Conservation (phyloP, 140 eudicot genomes). For the Cichorium intybus region DNA sequence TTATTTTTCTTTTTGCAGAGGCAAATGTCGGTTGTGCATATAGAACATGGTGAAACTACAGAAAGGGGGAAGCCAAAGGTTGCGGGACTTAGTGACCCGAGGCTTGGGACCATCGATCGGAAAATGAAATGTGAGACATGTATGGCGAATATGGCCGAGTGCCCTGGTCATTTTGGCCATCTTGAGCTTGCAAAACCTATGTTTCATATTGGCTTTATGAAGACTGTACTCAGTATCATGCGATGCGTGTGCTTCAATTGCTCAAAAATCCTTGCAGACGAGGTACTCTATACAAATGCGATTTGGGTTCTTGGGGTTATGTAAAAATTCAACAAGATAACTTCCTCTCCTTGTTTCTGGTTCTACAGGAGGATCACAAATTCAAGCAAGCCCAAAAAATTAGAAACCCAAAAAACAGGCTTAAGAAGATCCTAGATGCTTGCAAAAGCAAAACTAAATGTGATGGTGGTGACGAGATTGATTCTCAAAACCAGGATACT, state of each 20-base stretch:
- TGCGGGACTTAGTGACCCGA: slow-evolving; percentile 83
- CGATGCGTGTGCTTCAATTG: slow-evolving; percentile 98
- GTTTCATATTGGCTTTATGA: slow-evolving; percentile 92
- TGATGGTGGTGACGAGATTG: slow-evolving; percentile 96
- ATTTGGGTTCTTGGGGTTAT: slow-evolving; percentile 5
- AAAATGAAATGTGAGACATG: slow-evolving; percentile 96
- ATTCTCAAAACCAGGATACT: slow-evolving; percentile 69
- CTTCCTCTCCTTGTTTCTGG: background rate
- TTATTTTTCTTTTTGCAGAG: slow-evolving; percentile 51
- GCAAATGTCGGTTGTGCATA: slow-evolving; percentile 93
- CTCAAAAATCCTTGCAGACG: slow-evolving; percentile 83
- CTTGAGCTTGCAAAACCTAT: slow-evolving; percentile 97
- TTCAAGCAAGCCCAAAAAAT: slow-evolving; percentile 90
- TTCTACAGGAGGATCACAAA: slow-evolving; percentile 77
- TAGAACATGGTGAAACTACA: slow-evolving; percentile 88
- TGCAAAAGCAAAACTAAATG: slow-evolving; percentile 88
- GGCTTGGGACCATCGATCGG: slow-evolving; percentile 92
- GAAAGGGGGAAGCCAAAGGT: slow-evolving; percentile 94
- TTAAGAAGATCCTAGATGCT: slow-evolving; percentile 81
- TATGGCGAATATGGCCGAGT: slow-evolving; percentile 96
- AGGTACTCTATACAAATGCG: slow-evolving; percentile 41
- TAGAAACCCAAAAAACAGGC: slow-evolving; percentile 81
- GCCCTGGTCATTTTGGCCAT: slow-evolving; percentile 99
- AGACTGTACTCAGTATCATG: slow-evolving; percentile 85
- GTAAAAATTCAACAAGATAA: background rate